Evolutionary conservation across 495 filamentous ascomycete genomes (phyloP).

Genomic region (Neurospora cerealis): DNA sequence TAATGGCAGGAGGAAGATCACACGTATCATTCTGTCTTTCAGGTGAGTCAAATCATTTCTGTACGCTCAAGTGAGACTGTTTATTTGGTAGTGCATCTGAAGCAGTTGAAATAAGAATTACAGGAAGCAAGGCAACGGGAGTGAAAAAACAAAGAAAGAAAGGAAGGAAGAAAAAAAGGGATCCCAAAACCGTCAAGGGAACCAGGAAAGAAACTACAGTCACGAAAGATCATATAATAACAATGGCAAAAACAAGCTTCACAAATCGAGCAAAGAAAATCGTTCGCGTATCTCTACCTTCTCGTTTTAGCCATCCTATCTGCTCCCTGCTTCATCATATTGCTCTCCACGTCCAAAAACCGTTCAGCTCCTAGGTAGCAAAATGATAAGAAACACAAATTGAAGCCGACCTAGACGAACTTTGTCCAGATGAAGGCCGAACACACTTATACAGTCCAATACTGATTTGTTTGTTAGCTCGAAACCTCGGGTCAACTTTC

Average conservation of each 20-base stretch:
- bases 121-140: neutral
- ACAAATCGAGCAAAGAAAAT: neutral
- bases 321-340: neutral
- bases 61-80: neutral
- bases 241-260: neutral
- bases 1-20: neutral
- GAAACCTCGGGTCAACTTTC: too few species aligned
- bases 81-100: neutral
- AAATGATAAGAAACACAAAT: neutral
- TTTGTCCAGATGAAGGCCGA: neutral
- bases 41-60: neutral
- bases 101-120: neutral
- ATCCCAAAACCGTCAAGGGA: neutral
- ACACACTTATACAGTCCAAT: too few species aligned
- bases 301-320: neutral
- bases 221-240: neutral
- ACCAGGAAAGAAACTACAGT: neutral
- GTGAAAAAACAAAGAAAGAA: neutral
- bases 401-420: neutral
- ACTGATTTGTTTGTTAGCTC: too few species aligned
- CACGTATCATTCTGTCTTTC: neutral
- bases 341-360: neutral
- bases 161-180: neutral
- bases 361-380: neutral
- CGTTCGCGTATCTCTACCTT: neutral